Evolutionary conservation across 2,329 filamentous ascomycete genomes (phyloP).

Genomic region (Stemphylium beticola): DNA sequence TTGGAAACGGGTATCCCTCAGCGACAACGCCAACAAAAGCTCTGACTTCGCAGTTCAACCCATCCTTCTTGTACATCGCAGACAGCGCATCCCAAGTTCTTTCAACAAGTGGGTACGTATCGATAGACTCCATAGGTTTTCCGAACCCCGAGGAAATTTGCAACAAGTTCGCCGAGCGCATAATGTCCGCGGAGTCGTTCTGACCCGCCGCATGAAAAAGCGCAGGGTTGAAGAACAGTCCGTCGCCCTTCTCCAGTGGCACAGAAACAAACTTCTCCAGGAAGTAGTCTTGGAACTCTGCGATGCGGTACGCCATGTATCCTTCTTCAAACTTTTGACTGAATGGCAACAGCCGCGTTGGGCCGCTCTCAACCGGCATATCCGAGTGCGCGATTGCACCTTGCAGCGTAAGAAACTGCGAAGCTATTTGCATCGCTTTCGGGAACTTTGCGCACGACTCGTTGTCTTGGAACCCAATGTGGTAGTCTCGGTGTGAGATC

Average conservation of each 20-base stretch:
- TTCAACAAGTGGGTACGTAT: conserved; percentile 58
- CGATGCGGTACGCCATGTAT: conserved; percentile 63
- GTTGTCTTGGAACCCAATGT: conserved; percentile 66
- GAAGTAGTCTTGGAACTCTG: conserved; percentile 63
- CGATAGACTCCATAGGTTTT: conserved; percentile 68
- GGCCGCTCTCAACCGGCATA: conserved; percentile 64
- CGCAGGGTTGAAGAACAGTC: conserved; percentile 68
- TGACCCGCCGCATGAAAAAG: conserved; percentile 68
- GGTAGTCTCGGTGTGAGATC: conserved; percentile 67
- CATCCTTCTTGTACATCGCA: conserved; percentile 42
- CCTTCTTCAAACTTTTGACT: conserved; percentile 64
- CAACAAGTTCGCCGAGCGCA: conserved; percentile 66
- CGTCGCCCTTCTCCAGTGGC: conserved; percentile 63
- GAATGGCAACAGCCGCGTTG: conserved; percentile 66
- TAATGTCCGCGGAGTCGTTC: conserved; percentile 58
- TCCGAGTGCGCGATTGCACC: conserved; percentile 68
- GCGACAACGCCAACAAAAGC: conserved; percentile 60
- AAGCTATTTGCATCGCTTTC: conserved; percentile 59
- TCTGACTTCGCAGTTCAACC: conserved; percentile 52
- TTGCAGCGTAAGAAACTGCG: conserved; percentile 66
- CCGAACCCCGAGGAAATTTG: conserved; percentile 69
- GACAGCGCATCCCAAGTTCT: conserved; percentile 53
- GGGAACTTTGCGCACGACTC: conserved; percentile 56
- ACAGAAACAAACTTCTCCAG: conserved; percentile 59
- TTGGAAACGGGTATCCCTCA: conserved; percentile 68